Base-by-base conservation (phyloP, 192 early-diverging fungal genomes). In the Coemansia sp. region DNA sequence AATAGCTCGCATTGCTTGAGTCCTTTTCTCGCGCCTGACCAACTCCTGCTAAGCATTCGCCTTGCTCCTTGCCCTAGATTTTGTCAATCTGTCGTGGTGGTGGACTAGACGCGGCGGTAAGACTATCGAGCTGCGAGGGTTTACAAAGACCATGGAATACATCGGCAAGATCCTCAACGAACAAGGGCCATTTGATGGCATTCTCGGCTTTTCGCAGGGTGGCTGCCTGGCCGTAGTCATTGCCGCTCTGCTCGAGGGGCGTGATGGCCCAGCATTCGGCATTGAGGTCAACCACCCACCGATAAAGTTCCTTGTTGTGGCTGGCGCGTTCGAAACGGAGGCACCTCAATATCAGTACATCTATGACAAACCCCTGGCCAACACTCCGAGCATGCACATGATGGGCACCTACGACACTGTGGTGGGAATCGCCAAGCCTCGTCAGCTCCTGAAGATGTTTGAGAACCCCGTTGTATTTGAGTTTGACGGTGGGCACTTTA, bases 171-270 rank as follows among this genome's bases (percentile, higher is more conserved):
- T 72, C 5, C 69, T 81, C 16, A 61, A 71, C 10, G 73, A 75
- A 73, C 73, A 81, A 42, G 78, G 78, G 8, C 78, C 78, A 21
- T 81, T 81, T 35, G 70, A 75, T 57, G 78, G 78, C 12, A 75
- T 81, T 33, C 45, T 81, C 34, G 78, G 73, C 23, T 81, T 81
- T 56, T 81, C 78, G 66, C 78, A 81, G 47, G 78, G 78, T 57
- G 78, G 66, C 9, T n/a, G 63, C 7, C 35, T 81, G 33, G 73
- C 69, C 0, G 53, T 68, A 2, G 16, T 81, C 55, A 61, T 81
- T 12, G 18, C 38, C 20, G 62, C 65, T 36, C 37, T 81, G 39
- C 72, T 81, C 3, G 69, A 62, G 11, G 58, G 58, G 13, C 57
- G 62, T 23, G 65, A 60, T 6, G 69, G 68, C 4, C 62, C 62